These are phyloP conservation scores for Schoenoplectus tabernaemontani DNA, from an alignment of 202 grass and related monocot genomes.

Conservation along the genomic window DNA sequence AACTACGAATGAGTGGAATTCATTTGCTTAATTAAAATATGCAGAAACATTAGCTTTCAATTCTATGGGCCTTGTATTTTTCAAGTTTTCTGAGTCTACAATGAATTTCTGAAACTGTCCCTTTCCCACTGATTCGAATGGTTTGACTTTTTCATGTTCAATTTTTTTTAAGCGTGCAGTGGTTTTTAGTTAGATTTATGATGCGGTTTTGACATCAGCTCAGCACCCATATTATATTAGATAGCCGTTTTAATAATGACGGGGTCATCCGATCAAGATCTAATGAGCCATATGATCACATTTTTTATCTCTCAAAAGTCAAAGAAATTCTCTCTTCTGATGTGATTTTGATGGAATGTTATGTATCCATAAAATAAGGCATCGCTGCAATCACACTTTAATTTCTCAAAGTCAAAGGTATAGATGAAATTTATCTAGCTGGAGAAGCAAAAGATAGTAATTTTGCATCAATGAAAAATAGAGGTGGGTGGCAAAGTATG, in stretches of 20 bases:
- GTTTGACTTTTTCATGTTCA: not conserved
- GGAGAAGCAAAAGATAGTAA: too few relatives aligned
- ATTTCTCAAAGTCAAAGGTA: too few relatives aligned
- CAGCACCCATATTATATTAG: too few relatives aligned
- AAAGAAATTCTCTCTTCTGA: not conserved
- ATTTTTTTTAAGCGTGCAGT: not conserved
- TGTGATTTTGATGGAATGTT: not conserved
- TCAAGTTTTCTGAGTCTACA: not conserved
- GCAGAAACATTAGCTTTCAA: not conserved
- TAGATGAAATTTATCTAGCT: too few relatives aligned
- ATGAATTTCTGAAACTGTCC: not conserved
- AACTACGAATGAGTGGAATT: not conserved
- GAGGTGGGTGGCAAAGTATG: too few relatives aligned
- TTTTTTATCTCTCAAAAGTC: not conserved
- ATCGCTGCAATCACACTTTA: not conserved
- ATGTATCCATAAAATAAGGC: not conserved
- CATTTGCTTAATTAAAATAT: not conserved
- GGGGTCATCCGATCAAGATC: not conserved
- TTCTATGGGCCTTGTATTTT: not conserved
- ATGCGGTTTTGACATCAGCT: not conserved
- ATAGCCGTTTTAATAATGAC: too few relatives aligned
- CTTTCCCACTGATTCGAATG: not conserved
- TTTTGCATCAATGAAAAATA: too few relatives aligned
- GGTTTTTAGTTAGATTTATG: not conserved
- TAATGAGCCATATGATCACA: not conserved